These are phyloP conservation scores for Coleophoma eucalyptorum DNA, from an alignment of 2,329 filamentous ascomycete species.

Conservation along the genomic window DNA sequence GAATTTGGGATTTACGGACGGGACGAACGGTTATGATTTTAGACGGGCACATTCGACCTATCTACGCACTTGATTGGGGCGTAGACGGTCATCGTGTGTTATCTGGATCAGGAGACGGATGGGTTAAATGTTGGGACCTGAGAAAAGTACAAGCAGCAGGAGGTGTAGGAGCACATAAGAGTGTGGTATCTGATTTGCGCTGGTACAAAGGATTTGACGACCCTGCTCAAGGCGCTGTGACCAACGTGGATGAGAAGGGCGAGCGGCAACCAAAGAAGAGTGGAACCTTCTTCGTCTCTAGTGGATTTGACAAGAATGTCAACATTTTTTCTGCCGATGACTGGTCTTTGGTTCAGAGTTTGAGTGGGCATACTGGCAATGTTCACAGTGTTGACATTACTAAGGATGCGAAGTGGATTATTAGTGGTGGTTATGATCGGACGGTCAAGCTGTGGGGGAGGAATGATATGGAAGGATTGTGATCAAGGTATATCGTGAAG, in stretches of 20 bases:
- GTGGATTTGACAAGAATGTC: constrained; percentile 91
- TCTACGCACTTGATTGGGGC: constrained; percentile 91
- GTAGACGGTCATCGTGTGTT: constrained; percentile 87
- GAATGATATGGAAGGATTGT: constrained; percentile 63
- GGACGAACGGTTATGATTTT: constrained; percentile 95
- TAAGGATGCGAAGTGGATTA: constrained; percentile 84
- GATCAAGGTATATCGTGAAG: constrained; percentile 1
- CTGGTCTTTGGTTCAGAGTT: constrained; percentile 83
- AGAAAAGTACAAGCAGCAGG: constrained; percentile 81
- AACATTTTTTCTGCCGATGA: constrained; percentile 96
- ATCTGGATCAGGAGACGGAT: constrained; percentile 90
- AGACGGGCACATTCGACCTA: constrained; percentile 83
- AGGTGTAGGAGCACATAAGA: constrained; percentile 85
- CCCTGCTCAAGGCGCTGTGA: constrained; percentile 56
- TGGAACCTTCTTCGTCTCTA: constrained; percentile 85
- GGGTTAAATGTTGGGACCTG: constrained; percentile 97
- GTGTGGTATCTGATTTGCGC: constrained; percentile 85
- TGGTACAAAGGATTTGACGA: constrained; percentile 92
- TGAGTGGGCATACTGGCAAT: constrained; percentile 88
- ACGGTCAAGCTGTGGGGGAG: constrained; percentile 96
- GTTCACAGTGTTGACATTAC: constrained; percentile 90
- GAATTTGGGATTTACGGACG: constrained; percentile 91
- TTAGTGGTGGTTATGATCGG: constrained; percentile 88
- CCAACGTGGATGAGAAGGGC: constrained; percentile 63
- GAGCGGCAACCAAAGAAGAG: constrained; percentile 72